Conservation (phyloP, 768 basidiomycete species). For the Gautieria morchelliformis region DNA sequence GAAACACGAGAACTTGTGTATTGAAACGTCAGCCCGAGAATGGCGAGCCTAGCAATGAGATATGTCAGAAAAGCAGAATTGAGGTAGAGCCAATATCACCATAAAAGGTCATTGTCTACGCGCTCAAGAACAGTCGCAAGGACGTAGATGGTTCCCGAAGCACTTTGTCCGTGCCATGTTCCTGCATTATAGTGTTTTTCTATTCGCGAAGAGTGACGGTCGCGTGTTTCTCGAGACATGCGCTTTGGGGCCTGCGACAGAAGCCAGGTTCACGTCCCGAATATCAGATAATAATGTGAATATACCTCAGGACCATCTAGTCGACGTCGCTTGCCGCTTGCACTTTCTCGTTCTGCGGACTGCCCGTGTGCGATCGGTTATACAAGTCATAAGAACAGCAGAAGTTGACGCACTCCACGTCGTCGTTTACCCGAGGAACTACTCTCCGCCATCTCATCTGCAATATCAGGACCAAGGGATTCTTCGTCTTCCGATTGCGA, state of each 20-base stretch:
- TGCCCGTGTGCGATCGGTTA: constrained; percentile 16
- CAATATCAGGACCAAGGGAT: constrained; percentile 21
- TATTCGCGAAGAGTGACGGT: constrained; percentile 50
- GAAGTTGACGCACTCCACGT: constrained; percentile 8
- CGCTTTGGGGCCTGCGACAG: constrained; percentile 36
- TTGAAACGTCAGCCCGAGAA: constrained; percentile 88
- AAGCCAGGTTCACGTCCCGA: neutral
- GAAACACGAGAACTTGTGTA: constrained; percentile 85
- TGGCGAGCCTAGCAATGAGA: constrained; percentile 59
- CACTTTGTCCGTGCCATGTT: constrained; percentile 83
- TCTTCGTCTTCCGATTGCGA: constrained; percentile 29
- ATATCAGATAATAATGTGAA: constrained; percentile 7
- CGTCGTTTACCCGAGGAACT: constrained; percentile 17
- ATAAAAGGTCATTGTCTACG: constrained; percentile 87
- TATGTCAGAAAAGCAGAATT: neutral
- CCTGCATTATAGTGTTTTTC: constrained; percentile 80
- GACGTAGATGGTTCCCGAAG: constrained; percentile 79
- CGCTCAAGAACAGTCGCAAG: constrained; percentile 87
- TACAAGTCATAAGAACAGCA: neutral
- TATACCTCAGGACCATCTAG: constrained; percentile 34
- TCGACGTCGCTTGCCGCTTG: constrained; percentile 47
- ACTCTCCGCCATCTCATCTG: constrained; percentile 29
- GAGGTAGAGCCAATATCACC: constrained; percentile 36
- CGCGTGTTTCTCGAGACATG: constrained; percentile 62
- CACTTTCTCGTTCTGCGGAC: constrained; percentile 20